A percentile compares a stretch with the other conserved stretches of the same genome.
Conservation (phyloP, 176 grass and related monocot genomes). For the Ampelocalamus luodianensis region DNA sequence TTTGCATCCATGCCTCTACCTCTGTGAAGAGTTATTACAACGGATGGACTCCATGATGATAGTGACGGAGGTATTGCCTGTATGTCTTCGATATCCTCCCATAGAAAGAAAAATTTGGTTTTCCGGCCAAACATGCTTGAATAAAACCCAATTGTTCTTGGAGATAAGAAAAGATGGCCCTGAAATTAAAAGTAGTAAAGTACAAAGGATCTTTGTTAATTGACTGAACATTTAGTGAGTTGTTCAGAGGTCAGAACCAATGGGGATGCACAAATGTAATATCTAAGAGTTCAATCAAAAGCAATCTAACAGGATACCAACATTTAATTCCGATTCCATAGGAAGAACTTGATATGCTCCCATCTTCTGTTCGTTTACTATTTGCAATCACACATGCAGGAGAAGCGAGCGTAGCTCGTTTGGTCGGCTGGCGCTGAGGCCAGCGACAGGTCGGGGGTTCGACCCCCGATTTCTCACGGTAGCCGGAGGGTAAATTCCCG, state of each 20-base stretch:
- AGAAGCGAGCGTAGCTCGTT: no score
- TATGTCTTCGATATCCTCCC: slow-evolving; percentile 98
- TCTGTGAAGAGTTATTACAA: slow-evolving; percentile 75
- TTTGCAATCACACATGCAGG: slow-evolving; percentile 39
- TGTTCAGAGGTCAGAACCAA: slow-evolving; percentile 9
- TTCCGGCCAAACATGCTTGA: slow-evolving; percentile 92
- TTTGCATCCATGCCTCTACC: slow-evolving; percentile 91
- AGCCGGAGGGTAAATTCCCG: no score
- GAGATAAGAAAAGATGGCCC: slow-evolving; percentile 92
- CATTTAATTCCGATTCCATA: slow-evolving; percentile 3
- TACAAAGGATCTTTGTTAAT: slow-evolving; percentile 38
- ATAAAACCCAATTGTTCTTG: slow-evolving; percentile 90
- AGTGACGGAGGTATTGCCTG: slow-evolving; percentile 67
- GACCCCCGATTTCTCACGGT: no score
- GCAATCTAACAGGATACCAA: slow-evolving; percentile 1
- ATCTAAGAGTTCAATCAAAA: slow-evolving; percentile 22
- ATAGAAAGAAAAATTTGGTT: slow-evolving; percentile 92
- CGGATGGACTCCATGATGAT: slow-evolving; percentile 73
- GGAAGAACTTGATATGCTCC: not conserved
- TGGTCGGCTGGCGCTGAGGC: no score
- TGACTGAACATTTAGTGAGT: not conserved
- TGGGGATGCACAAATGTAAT: not conserved
- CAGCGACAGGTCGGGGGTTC: no score
- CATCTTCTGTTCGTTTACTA: slow-evolving; percentile 22
- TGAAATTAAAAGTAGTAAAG: slow-evolving; percentile 41